Base-by-base conservation (phyloP, 2,329 filamentous ascomycete species). In the Beauveria sp. region DNA sequence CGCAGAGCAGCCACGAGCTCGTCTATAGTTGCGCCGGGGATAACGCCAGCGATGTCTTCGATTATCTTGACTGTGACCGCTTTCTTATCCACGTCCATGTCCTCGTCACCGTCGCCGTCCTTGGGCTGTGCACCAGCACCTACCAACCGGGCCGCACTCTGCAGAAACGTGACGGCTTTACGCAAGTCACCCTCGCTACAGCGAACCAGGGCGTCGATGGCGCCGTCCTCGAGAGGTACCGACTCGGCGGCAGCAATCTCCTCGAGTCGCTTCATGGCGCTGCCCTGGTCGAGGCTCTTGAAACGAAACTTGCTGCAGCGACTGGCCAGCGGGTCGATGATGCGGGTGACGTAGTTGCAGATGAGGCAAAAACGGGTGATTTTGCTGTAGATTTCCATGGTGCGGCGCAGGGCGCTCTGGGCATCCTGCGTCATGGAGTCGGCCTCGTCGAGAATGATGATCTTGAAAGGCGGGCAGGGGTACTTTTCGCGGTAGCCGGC, bases 371-470 rank as follows among this genome's bases (percentile, higher is more conserved):
- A 99, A 16, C 94, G 84, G 2, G 94, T 99, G 75, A 97, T 97
- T 70, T 92, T 92, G 73, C 85, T 90, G 75, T 97, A 97, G 51
- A 92, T 96, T 77, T 99, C 94, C 94, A 99, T 99, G 2, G 94
- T 99, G 59, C 96, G 84, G 66, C 94, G 84, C 61, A 99, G 80
- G 5, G 96, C 94, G 63, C 87, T 90, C 78, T 99, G 94, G 14
- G 94, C 94, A 76, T 99, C 96, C 74, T 97, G 93, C 44, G 94
- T 99, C 93, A 99, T 97, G 67, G 89, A 94, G 73, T 99, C 94
- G 67, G 94, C 94, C 78, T 99, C 94, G 75, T 99, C 94, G 63
- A 99, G 85, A 63, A 99, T 91, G 71, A 99, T 93, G 72, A 99
- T 96, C 79, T 99, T 99, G 80, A 97, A 99, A 0, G 94, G 94